phyloP scores from a whole-genome alignment of 2,329 filamentous ascomycete species.

The Penicillium sp. region DNA sequence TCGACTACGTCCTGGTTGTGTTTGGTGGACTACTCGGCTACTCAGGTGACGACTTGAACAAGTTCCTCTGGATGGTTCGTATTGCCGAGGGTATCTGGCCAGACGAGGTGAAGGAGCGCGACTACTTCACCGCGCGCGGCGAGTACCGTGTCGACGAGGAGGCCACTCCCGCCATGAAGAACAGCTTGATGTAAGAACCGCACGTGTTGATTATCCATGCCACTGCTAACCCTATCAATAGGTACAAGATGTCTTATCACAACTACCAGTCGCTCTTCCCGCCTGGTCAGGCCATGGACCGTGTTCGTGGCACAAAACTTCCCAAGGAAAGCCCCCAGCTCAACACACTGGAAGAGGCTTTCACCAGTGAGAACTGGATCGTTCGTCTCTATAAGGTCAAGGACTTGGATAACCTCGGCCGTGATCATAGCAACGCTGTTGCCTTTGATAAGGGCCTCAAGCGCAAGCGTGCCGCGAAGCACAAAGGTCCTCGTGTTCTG shows the following conservation, averaged over 20 bases:
- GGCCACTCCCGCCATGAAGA: conserved; percentile 95
- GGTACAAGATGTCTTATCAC: conserved; percentile 99
- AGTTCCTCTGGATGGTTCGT: conserved; percentile 99
- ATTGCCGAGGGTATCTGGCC: conserved; percentile 99
- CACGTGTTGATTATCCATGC: background rate
- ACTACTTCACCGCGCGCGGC: conserved; percentile 90
- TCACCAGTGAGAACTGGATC: conserved; percentile 99
- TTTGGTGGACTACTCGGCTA: conserved; percentile 96
- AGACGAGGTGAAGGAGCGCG: conserved; percentile 95
- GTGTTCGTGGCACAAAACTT: conserved; percentile 77
- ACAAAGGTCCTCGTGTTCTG: conserved; percentile 46
- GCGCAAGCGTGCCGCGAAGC: conserved; percentile 51
- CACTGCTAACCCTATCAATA: conserved; percentile 43
- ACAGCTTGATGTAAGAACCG: conserved; percentile 87
- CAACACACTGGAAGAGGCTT: conserved; percentile 90
- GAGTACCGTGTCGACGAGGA: conserved; percentile 94
- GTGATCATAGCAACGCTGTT: conserved; percentile 71
- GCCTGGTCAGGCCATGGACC: conserved; percentile 81
- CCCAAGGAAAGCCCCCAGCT: conserved; percentile 84
- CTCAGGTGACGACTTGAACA: conserved; percentile 98
- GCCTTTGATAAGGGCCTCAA: conserved; percentile 55
- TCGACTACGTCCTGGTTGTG: conserved; percentile 97
- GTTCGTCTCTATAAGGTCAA: conserved; percentile 99
- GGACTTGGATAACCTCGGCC: conserved; percentile 91
- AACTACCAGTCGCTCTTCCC: conserved; percentile 94